These are phyloP conservation scores for Aureobasidium vineae DNA, from an alignment of 2,329 filamentous ascomycete species.

Conservation along the genomic window DNA sequence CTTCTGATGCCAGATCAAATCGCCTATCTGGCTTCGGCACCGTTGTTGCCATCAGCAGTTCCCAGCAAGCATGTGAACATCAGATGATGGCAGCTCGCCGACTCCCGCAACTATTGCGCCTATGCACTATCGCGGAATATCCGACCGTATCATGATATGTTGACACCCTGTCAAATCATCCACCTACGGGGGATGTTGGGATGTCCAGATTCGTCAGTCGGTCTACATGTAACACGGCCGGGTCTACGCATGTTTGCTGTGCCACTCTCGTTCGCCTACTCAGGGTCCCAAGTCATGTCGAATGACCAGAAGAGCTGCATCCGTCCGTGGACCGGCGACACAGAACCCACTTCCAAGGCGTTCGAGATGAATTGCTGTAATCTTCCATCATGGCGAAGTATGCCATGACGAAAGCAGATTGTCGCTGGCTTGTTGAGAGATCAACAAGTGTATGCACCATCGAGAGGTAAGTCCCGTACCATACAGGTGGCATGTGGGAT, in stretches of 20 bases:
- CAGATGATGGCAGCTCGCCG: not conserved
- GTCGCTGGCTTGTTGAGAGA: not conserved
- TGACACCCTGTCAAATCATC: not conserved
- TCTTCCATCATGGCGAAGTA: not conserved
- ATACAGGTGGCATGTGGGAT: not conserved
- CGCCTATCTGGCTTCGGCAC: slow-evolving; percentile 19
- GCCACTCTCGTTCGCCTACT: not conserved
- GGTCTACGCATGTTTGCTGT: not conserved
- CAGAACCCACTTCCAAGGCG: not conserved
- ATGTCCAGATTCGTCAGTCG: slow-evolving; percentile 1
- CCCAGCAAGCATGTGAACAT: slow-evolving; percentile 18
- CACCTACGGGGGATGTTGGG: slow-evolving; percentile 9
- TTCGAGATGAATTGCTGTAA: slow-evolving; percentile 2
- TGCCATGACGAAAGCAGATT: not conserved
- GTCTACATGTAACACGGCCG: slow-evolving; percentile 2
- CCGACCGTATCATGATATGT: not conserved
- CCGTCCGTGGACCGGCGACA: not conserved
- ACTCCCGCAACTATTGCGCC: not conserved
- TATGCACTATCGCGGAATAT: not conserved
- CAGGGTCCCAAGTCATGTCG: not conserved
- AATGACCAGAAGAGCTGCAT: slow-evolving; percentile 1
- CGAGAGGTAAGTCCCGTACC: not conserved
- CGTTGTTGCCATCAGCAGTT: not conserved
- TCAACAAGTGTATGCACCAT: not conserved
- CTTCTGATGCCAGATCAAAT: not conserved